These are phyloP conservation scores for Crinitomyces ghanaensis DNA, from an alignment of 805 yeast species.

Conservation along the genomic window DNA sequence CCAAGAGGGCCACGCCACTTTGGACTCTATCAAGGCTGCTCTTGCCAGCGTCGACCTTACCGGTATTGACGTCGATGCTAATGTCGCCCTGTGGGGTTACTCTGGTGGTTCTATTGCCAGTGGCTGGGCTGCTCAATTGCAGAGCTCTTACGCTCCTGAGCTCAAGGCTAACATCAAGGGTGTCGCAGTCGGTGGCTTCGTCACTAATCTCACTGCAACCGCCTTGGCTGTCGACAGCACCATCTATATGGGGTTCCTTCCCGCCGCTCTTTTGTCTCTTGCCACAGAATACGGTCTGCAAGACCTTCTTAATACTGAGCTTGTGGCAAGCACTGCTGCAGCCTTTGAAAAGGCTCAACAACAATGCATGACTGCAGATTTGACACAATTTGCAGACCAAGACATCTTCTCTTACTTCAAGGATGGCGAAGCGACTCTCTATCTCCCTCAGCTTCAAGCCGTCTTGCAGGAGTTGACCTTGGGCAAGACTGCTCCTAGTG, in stretches of 20 bases:
- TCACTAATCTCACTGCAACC: constrained; percentile 15
- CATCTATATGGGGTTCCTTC: constrained; percentile 15
- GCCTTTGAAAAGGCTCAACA: neutral
- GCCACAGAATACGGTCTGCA: constrained; percentile 15
- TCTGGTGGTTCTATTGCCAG: constrained; percentile 64
- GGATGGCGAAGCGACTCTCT: constrained; percentile 13
- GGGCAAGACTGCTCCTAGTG: constrained; percentile 17
- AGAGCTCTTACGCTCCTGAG: constrained; percentile 19
- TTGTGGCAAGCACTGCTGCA: constrained; percentile 5
- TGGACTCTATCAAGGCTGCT: constrained; percentile 21
- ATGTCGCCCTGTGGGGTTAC: constrained; percentile 76
- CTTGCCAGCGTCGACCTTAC: constrained; percentile 10
- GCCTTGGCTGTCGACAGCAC: constrained; percentile 12
- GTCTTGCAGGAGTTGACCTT: constrained; percentile 12
- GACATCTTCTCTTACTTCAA: constrained; percentile 14
- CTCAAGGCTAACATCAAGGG: constrained; percentile 18
- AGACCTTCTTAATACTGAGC: constrained; percentile 5
- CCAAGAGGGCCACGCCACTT: constrained; percentile 18
- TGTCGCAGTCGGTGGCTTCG: constrained; percentile 21
- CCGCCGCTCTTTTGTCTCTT: constrained; percentile 18
- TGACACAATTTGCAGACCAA: constrained; percentile 9
- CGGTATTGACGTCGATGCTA: constrained; percentile 25
- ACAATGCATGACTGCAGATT: constrained; percentile 11
- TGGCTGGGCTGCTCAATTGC: constrained; percentile 34
- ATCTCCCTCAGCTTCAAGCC: constrained; percentile 7